Percentiles rank a stretch among this genome's conserved stretches.
Conservation (phyloP, 306 rosid species). For the Quercus parvula region DNA sequence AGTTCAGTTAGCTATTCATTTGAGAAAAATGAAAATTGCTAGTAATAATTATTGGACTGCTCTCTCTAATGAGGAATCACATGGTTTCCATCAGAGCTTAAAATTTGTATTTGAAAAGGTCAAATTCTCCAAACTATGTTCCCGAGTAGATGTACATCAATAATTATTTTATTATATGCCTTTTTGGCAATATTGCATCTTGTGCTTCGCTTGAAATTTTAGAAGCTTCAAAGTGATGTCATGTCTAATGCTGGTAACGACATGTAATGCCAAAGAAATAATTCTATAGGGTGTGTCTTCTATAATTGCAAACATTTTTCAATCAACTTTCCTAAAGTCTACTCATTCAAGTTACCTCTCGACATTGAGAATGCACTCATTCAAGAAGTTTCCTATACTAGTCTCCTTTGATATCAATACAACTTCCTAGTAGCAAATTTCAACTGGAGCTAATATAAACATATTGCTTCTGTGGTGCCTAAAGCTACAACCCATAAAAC, state of each 20-base stretch:
- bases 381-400: not conserved
- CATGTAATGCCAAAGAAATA: not conserved
- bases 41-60: not conserved
- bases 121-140: not conserved
- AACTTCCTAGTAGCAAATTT: not conserved
- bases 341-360: not conserved
- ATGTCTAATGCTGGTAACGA: not conserved
- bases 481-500: not conserved
- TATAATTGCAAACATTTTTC: not conserved
- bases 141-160: not conserved
- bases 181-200: not conserved
- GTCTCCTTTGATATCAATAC: not conserved
- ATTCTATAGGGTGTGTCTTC: not conserved
- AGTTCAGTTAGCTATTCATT: not conserved
- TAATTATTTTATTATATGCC: not conserved
- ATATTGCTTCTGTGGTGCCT: not conserved
- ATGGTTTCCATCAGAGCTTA: not conserved
- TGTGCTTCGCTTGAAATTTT: not conserved
- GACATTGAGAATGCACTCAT: not conserved
- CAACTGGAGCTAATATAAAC: not conserved
- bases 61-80: not conserved
- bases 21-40: not conserved
- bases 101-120: not conserved
- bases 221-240: not conserved
- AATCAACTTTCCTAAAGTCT: too few relatives aligned